These are phyloP conservation scores for Botrytis sinoallii DNA, from an alignment of 2,329 filamentous ascomycete species.

Conservation along the genomic window DNA sequence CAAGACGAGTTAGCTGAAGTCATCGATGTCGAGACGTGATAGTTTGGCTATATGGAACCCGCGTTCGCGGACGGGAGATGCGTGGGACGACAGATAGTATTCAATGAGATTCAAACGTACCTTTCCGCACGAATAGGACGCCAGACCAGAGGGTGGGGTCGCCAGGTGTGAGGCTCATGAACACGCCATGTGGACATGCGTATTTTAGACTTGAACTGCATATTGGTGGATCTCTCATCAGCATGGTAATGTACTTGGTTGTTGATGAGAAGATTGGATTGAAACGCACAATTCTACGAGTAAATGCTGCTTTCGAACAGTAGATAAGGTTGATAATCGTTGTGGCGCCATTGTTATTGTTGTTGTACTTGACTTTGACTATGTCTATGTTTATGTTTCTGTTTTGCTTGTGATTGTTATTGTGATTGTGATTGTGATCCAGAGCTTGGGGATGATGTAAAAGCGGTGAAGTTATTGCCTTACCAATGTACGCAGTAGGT, in stretches of 20 bases:
- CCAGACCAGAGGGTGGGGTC: constrained; percentile 83
- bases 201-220: constrained; percentile 73
- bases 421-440: constrained; percentile 12
- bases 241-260: not conserved
- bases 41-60: not conserved
- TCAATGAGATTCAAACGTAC: constrained; percentile 46
- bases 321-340: constrained; percentile 29
- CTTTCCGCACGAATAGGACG: constrained; percentile 87
- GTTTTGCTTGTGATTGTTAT: constrained; percentile 11
- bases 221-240: constrained; percentile 1
- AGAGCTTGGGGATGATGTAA: constrained; percentile 14
- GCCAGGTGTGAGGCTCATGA: constrained; percentile 77
- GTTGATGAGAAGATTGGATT: not conserved
- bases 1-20: not conserved
- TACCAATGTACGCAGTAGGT: too few relatives aligned
- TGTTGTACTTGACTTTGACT: not conserved
- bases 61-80: not conserved
- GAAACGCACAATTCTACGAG: constrained; percentile 37
- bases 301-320: constrained; percentile 37
- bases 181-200: constrained; percentile 81
- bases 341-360: constrained; percentile 29
- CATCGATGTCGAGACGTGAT: constrained; percentile 3
- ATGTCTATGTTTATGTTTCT: constrained; percentile 6
- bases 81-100: not conserved
- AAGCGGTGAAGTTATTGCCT: constrained; percentile 23